Conservation (phyloP, 2,329 filamentous ascomycete species). For the Cytospora leucostoma region DNA sequence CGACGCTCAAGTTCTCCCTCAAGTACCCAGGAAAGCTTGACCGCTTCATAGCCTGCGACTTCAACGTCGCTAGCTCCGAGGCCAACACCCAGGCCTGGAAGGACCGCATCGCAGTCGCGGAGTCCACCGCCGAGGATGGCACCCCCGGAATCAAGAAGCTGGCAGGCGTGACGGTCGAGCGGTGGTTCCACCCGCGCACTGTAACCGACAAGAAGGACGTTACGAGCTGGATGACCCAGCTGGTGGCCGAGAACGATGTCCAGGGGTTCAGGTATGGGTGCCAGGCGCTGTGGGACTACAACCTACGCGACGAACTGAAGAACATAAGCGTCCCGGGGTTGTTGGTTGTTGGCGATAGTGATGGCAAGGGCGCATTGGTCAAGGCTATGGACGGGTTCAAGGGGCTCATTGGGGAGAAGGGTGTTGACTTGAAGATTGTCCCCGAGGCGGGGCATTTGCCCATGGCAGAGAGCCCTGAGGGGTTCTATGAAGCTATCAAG, state of each 20-base stretch:
- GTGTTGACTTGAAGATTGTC: constrained; percentile 64
- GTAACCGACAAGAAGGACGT: constrained; percentile 47
- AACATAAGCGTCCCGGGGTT: constrained; percentile 59
- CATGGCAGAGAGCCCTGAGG: constrained; percentile 74
- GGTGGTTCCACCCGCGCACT: constrained; percentile 73
- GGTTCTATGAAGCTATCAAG: constrained; percentile 65
- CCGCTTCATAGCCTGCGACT: constrained; percentile 74
- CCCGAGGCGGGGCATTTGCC: constrained; percentile 77
- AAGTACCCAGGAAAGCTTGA: constrained; percentile 60
- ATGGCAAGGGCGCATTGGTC: constrained; percentile 70
- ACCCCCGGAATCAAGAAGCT: constrained; percentile 64
- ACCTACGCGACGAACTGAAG: constrained; percentile 60
- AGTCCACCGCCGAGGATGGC: constrained; percentile 49
- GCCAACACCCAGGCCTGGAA: constrained; percentile 80
- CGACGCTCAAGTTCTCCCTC: constrained; percentile 72
- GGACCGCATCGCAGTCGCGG: constrained; percentile 70
- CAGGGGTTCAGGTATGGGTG: constrained; percentile 69
- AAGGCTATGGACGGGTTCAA: constrained; percentile 79
- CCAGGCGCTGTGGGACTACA: constrained; percentile 71
- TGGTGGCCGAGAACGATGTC: constrained; percentile 70
- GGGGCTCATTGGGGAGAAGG: constrained; percentile 53
- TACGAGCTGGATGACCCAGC: constrained; percentile 62
- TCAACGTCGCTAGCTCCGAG: constrained; percentile 70
- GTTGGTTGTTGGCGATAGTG: constrained; percentile 71
- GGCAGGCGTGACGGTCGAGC: constrained; percentile 68